Evolutionary conservation across 2,329 filamentous ascomycete genomes (phyloP).

Genomic region (Botrytis elliptica): DNA sequence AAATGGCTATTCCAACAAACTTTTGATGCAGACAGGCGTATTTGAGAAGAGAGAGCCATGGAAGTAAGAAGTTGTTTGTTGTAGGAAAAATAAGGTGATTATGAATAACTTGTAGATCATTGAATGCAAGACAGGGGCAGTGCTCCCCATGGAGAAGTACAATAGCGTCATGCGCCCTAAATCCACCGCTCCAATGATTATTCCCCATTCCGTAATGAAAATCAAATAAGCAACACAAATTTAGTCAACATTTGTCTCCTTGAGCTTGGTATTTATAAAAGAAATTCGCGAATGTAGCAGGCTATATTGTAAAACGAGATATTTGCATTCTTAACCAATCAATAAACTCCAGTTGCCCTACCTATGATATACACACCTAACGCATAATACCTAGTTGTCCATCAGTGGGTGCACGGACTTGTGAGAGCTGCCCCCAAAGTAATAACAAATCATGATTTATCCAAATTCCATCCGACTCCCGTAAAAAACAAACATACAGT

Average conservation of each 20-base stretch:
- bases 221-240: not conserved
- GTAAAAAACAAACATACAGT: not conserved
- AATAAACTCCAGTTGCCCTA: not conserved
- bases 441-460: not conserved
- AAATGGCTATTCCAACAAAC: not conserved
- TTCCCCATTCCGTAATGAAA: slow-evolving; percentile 11
- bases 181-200: not conserved
- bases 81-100: not conserved
- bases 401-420: not conserved
- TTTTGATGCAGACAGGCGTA: not conserved
- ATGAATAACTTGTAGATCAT: not conserved
- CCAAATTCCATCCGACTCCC: not conserved
- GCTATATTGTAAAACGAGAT: not conserved
- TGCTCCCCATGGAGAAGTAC: slow-evolving; percentile 15
- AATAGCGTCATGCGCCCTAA: not conserved
- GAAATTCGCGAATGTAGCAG: not conserved
- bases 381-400: not conserved
- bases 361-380: slow-evolving; percentile 5
- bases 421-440: not conserved
- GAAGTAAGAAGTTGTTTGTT: not conserved
- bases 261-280: slow-evolving; percentile 16
- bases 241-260: not conserved
- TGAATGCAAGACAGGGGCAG: not conserved
- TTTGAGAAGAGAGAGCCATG: not conserved
- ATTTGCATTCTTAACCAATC: slow-evolving; percentile 17